phyloP scores from a whole-genome alignment of 1,284 basidiomycete species.

The Sporisorium sorghi region DNA sequence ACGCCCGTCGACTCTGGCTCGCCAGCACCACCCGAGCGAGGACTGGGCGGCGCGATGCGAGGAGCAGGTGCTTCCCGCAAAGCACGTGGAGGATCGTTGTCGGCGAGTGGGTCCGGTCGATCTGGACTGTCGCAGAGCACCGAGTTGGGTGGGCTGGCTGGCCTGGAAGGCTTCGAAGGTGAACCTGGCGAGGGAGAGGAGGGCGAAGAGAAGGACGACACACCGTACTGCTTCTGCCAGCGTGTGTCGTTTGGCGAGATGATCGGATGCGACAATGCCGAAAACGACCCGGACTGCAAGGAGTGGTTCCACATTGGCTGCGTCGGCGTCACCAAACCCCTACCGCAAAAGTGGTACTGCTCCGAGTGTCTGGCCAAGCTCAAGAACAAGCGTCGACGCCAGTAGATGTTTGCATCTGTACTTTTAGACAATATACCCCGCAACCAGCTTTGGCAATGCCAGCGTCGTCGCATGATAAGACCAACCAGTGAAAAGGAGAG shows the following conservation, averaged over 20 bases:
- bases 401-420: slow-evolving; percentile 14
- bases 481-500: not conserved
- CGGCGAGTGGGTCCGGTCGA: slow-evolving; percentile 34
- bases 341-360: slow-evolving; percentile 67
- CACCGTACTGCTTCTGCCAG: slow-evolving; percentile 68
- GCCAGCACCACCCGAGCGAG: slow-evolving; percentile 45
- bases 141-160: slow-evolving; percentile 28
- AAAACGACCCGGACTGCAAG: slow-evolving; percentile 62
- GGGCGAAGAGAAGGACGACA: slow-evolving; percentile 62
- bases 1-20: slow-evolving; percentile 49
- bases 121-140: slow-evolving; percentile 44
- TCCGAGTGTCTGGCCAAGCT: slow-evolving; percentile 53
- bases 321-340: slow-evolving; percentile 66
- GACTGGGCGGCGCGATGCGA: slow-evolving; percentile 33
- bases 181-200: slow-evolving; percentile 54
- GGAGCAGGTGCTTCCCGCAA: slow-evolving; percentile 36
- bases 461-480: not conserved
- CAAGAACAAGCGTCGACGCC: slow-evolving; percentile 48
- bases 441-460: not conserved
- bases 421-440: slow-evolving; percentile 3
- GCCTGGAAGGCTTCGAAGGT: slow-evolving; percentile 40
- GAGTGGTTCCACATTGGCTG: slow-evolving; percentile 69
- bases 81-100: slow-evolving; percentile 37
- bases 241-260: slow-evolving; percentile 67
- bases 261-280: slow-evolving; percentile 61